Base-by-base conservation (phyloP, 31 red algal species). In the Bonnemaisonia californica region DNA sequence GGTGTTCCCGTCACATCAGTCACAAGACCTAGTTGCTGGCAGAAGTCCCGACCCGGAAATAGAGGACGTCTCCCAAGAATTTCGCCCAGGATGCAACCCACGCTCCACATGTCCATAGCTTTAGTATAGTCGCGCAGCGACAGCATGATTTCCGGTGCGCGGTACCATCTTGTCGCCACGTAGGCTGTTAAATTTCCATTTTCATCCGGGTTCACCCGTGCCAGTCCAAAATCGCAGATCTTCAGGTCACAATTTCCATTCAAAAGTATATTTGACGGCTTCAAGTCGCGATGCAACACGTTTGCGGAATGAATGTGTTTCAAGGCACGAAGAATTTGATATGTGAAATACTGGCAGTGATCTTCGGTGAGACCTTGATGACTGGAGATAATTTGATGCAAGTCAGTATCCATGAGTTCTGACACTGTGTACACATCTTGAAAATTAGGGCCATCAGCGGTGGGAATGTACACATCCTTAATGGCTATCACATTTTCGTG, bases 181-280 rank as follows among this genome's bases (percentile, higher is more conserved):
- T 97, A 93, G 51, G 83, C 82, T 3, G 90, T 90, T 23, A 93
- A 64, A 26, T 67, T 37, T 19, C 71, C 65, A 54, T 93, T 60
- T 28, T 60, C 74, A 3, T 69, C 60, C 57, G 89, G 89, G 7
- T 69, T 74, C 16, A 77, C 89, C 4, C 95, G 81, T 48, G 90
- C 95, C 41, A 97, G 69, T 24, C 95, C 95, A 66, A 97, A 94
- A 69, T 97, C 95, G 57, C 90, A 93, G 16, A 97, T 90, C 42
- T 91, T 88, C 54, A 97, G 69, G 39, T 97, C 90, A 71, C 95
- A 93, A 57, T 91, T 78, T 54, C 81, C 81, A 42, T 84, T 90
- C 38, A 97, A 56, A 45, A 97, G 68, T 27, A 97, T 84, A 71
- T 97, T 97, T 32, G 82, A 86, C 19, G 90, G 90, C 73, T 97